A percentile compares a stretch with the other conserved stretches of the same genome.
phyloP scores from a whole-genome alignment of 257 asterid species.

The Coffea eugenioides region DNA sequence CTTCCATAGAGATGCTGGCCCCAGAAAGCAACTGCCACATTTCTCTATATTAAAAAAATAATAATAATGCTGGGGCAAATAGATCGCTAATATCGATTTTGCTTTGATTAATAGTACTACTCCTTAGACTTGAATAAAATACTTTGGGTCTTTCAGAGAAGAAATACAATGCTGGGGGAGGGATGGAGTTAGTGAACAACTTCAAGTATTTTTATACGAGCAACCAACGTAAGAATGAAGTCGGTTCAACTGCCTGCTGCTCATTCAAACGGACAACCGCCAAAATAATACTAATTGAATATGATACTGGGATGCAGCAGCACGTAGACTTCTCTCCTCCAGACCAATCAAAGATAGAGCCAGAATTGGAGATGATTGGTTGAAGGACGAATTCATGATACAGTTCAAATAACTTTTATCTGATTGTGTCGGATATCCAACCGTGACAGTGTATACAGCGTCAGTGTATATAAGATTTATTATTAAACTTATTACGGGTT shows the following conservation, averaged over 20 bases:
- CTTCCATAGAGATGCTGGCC: not conserved
- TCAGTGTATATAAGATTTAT: too few relatives aligned
- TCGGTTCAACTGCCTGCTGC: not conserved
- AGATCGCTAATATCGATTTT: not conserved
- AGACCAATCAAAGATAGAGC: not conserved
- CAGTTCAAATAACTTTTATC: too few relatives aligned
- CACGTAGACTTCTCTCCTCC: not conserved
- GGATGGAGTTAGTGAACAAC: not conserved
- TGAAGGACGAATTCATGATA: too few relatives aligned
- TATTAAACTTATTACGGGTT: too few relatives aligned
- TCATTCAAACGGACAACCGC: not conserved
- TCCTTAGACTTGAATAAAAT: too few relatives aligned
- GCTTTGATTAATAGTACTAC: too few relatives aligned
- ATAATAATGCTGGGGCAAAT: not conserved
- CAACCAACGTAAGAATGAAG: not conserved
- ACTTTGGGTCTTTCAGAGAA: too few relatives aligned
- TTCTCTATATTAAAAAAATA: not conserved
- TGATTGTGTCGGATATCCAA: too few relatives aligned
- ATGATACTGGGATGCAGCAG: not conserved
- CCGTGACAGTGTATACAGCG: too few relatives aligned
- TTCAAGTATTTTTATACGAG: not conserved
- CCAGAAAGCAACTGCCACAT: not conserved
- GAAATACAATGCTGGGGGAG: too few relatives aligned
- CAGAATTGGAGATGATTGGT: too few relatives aligned
- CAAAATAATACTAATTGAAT: not conserved